Conservation (phyloP, 2,329 filamentous ascomycete species). For the Pestalotiopsis sp. region DNA sequence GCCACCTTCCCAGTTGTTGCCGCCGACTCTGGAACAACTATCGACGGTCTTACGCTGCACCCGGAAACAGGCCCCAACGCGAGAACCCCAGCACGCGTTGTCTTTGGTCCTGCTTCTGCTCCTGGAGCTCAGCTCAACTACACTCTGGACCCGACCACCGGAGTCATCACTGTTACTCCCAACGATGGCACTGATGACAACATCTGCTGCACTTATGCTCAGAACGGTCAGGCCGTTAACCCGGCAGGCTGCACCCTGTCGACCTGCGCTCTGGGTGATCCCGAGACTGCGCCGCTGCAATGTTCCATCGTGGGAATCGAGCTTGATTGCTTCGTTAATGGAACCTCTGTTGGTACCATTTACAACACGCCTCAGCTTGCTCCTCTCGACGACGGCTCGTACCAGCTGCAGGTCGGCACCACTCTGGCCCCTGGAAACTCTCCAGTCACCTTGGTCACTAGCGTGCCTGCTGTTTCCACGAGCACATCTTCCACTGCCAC, state of each 20-base stretch:
- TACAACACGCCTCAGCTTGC: background rate
- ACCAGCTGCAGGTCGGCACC: background rate
- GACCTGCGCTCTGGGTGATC: background rate
- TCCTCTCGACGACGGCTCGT: background rate
- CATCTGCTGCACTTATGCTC: background rate
- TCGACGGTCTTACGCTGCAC: background rate
- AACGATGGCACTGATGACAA: background rate
- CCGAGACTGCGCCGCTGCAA: background rate
- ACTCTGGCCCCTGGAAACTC: no score
- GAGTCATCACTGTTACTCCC: background rate
- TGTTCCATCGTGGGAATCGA: background rate
- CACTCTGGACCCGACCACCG: background rate
- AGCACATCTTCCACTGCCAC: no score
- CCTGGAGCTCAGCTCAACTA: background rate
- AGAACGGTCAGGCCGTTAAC: background rate
- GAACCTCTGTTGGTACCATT: background rate
- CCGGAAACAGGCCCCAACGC: background rate
- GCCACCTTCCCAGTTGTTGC: background rate
- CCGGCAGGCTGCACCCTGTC: background rate
- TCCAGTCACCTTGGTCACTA: background rate
- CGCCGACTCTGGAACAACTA: background rate
- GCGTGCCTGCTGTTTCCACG: background rate
- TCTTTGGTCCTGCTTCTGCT: background rate
- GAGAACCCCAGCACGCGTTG: background rate
- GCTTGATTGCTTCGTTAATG: background rate